Evolutionary conservation across 2,329 filamentous ascomycete genomes (phyloP), one percentile per base, ranked within the genome.

Genomic region (Fusarium circinatum): DNA sequence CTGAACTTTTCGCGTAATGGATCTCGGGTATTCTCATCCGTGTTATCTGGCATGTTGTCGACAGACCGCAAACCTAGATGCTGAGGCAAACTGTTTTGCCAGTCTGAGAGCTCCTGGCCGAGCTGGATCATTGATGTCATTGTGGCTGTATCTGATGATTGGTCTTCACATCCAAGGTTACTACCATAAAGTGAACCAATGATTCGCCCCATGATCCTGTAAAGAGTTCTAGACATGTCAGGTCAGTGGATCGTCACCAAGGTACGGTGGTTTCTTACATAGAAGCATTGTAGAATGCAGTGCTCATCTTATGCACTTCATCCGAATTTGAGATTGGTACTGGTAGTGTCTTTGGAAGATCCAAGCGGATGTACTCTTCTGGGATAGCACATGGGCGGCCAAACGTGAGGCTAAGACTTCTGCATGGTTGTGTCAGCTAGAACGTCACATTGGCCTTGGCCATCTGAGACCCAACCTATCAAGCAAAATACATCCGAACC

Each of bases 401-500:
- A 41, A 73, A 75, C 0, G 73, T 75, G 44, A 73, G 70, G 10
- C 70, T 73, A 0, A 75, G 41, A 17, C 69, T 75, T 41, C 73
- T 75, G 7, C 1, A 8, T 3, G 6, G 24, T 11, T 2, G 1
- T 22, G 34, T 36, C 5, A 69, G 51, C n/a, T 2, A 2, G 8
- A 34, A 34, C 14, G 2, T 2, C 34, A 1, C 17, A 5, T 18
- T 36, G n/a, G n/a, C n/a, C n/a, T n/a, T n/a, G n/a, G n/a, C n/a
- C n/a, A n/a, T n/a, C n/a, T n/a, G n/a, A n/a, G n/a, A n/a, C n/a
- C n/a, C 2, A 49, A 68, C 73, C 73, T 70, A 15, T 76, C 74
- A 14, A 76, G 54, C 8, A 75, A 24, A 1, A 76, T 47, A 15
- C 73, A 73, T 6, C 74, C 74, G 39, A 68, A 75, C 88, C 86